Percentiles rank a stretch among this genome's conserved stretches.
Conservation (phyloP, 192 early-diverging fungal species). For the Chytriomyces sp. region DNA sequence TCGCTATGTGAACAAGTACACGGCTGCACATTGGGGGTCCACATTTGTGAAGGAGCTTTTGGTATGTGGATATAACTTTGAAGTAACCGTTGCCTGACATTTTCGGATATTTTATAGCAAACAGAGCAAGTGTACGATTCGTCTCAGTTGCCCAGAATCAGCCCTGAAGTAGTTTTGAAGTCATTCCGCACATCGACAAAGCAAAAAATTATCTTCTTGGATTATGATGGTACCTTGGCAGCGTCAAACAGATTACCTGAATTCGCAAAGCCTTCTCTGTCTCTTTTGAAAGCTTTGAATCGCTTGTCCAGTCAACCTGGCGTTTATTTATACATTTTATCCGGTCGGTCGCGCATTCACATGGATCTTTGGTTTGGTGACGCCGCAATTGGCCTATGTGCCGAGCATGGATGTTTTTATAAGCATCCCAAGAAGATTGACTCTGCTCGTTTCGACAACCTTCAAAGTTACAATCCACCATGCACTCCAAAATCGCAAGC, state of each 20-base stretch:
- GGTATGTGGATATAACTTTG: conserved; percentile 13
- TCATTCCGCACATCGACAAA: conserved; percentile 59
- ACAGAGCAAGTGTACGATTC: conserved; percentile 58
- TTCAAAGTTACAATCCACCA: conserved; percentile 26
- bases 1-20: conserved; percentile 94
- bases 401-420: conserved; percentile 99
- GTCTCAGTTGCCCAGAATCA: conserved; percentile 3
- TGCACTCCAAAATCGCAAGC: neutral
- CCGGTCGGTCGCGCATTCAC: conserved; percentile 85
- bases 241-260: conserved; percentile 85
- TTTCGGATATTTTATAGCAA: conserved; percentile 45
- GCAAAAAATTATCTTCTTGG: conserved; percentile 81
- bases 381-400: conserved; percentile 88
- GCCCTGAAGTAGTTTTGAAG: conserved; percentile 50
- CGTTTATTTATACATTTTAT: conserved; percentile 94
- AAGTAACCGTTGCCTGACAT: conserved; percentile 40
- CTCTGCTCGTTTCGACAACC: neutral
- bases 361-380: conserved; percentile 91
- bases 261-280: conserved; percentile 86
- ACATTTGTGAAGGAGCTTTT: conserved; percentile 90
- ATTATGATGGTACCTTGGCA: conserved; percentile 93
- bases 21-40: conserved; percentile 96
- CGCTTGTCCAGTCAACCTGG: conserved; percentile 71
- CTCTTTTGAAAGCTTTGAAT: conserved; percentile 71
- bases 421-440: conserved; percentile 71